A percentile compares a stretch with the other conserved stretches of the same genome.
Conservation (phyloP, 345 rosid species). For the Sonneratia alba region DNA sequence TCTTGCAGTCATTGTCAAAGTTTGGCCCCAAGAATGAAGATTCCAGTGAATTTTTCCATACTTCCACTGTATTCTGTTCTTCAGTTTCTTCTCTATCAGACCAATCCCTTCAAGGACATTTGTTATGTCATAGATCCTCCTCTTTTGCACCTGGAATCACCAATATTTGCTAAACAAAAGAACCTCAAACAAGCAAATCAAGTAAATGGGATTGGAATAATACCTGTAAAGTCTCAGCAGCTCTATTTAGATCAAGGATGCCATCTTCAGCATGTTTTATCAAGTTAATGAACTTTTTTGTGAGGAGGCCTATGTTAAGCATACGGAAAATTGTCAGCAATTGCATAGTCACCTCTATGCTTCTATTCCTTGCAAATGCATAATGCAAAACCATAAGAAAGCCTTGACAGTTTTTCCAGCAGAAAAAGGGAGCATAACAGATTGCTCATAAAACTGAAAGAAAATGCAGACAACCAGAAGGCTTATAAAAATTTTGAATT, state of each 20-base stretch:
- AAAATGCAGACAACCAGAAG: background rate
- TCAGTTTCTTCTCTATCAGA: constrained; percentile 90
- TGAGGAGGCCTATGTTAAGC: constrained; percentile 62
- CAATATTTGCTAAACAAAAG: constrained; percentile 1
- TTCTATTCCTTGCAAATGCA: background rate
- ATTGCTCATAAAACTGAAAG: background rate
- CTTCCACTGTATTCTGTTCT: constrained; percentile 99
- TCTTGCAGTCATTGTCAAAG: background rate
- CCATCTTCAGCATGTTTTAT: constrained; percentile 97
- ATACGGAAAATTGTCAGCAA: background rate
- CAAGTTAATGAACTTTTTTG: constrained; percentile 94
- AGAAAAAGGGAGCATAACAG: background rate
- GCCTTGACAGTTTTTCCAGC: background rate
- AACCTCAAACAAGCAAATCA: background rate
- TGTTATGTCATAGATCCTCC: constrained; percentile 96
- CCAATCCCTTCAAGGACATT: constrained; percentile 99
- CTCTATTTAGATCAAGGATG: constrained; percentile 86
- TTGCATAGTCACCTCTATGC: background rate
- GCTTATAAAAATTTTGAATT: constrained; percentile 13
- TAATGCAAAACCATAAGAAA: background rate
- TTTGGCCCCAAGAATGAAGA: background rate
- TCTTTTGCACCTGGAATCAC: constrained; percentile 78
- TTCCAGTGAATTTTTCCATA: constrained; percentile 17
- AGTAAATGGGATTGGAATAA: constrained; percentile 8
- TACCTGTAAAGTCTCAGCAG: constrained; percentile 93